Conservation (phyloP, 2,329 filamentous ascomycete species). For the Colletotrichum cuscutae region DNA sequence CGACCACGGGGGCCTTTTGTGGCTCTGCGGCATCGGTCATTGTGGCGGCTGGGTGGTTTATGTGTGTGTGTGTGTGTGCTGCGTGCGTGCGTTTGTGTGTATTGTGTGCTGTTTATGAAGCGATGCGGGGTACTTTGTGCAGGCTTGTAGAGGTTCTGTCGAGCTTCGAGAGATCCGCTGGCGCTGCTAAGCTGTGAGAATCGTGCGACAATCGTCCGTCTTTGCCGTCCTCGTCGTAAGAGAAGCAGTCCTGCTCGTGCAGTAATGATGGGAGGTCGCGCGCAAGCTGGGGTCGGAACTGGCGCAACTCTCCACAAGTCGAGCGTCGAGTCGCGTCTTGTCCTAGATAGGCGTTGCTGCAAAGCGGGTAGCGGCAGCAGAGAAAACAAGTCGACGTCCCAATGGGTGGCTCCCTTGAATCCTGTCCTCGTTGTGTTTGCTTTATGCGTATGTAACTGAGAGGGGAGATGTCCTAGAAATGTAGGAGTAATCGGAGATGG, state of each 20-base stretch:
- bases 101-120: constrained; percentile 29
- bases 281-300: constrained; percentile 15
- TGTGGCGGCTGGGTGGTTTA: constrained; percentile 36
- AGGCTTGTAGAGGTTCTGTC: constrained; percentile 8
- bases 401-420: neutral
- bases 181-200: constrained; percentile 2
- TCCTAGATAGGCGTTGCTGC: constrained; percentile 14
- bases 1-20: constrained; percentile 68
- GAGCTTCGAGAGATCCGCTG: constrained; percentile 13
- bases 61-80: constrained; percentile 14
- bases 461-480: neutral
- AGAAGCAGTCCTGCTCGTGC: constrained; percentile 19
- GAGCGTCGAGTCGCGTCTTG: constrained; percentile 24
- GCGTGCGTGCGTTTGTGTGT: constrained; percentile 36
- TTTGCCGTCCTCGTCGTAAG: constrained; percentile 23
- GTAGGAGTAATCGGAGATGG: neutral
- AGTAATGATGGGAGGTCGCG: constrained; percentile 12
- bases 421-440: neutral
- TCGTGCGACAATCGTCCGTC: constrained; percentile 28
- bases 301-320: constrained; percentile 31
- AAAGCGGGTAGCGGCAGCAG: constrained; percentile 28
- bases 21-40: constrained; percentile 57
- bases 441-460: neutral
- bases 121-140: constrained; percentile 34
- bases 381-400: neutral